These are phyloP conservation scores for Termitomyces sp. DNA, from an alignment of 768 basidiomycete genomes.

Conservation along the genomic window DNA sequence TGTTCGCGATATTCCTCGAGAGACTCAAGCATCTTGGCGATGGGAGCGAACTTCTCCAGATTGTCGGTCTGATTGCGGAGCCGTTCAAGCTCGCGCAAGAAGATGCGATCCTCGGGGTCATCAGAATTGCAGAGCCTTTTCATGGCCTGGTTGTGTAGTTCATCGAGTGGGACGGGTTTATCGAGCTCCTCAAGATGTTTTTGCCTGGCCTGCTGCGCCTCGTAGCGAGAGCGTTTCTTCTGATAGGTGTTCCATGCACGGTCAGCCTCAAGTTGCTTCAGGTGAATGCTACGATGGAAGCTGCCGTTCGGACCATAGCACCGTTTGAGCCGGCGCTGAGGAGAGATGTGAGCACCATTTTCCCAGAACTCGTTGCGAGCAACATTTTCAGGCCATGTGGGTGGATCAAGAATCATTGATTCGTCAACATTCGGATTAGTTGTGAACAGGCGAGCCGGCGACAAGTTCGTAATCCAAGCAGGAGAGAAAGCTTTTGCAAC, in stretches of 20 bases:
- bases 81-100: constrained; percentile 7
- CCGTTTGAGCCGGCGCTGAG: background rate
- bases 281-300: constrained; percentile 1
- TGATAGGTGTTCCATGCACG: background rate
- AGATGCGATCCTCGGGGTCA: constrained; percentile 8
- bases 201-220: background rate
- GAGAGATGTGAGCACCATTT: background rate
- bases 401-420: constrained; percentile 1
- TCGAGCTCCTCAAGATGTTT: background rate
- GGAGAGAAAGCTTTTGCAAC: constrained; percentile 4
- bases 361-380: constrained; percentile 2
- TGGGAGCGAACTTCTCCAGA: background rate
- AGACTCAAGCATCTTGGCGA: background rate
- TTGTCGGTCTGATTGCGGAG: constrained; percentile 4
- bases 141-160: background rate
- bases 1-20: background rate
- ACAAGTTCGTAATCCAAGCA: constrained; percentile 2
- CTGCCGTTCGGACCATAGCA: constrained; percentile 5
- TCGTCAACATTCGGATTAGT: background rate
- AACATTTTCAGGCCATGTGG: constrained; percentile 3
- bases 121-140: background rate
- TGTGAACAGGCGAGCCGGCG: constrained; percentile 8
- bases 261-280: background rate
- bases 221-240: constrained; percentile 2
- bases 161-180: background rate